Base-by-base conservation (phyloP, 139 green algal genomes). In the Asterochloris sp. region DNA sequence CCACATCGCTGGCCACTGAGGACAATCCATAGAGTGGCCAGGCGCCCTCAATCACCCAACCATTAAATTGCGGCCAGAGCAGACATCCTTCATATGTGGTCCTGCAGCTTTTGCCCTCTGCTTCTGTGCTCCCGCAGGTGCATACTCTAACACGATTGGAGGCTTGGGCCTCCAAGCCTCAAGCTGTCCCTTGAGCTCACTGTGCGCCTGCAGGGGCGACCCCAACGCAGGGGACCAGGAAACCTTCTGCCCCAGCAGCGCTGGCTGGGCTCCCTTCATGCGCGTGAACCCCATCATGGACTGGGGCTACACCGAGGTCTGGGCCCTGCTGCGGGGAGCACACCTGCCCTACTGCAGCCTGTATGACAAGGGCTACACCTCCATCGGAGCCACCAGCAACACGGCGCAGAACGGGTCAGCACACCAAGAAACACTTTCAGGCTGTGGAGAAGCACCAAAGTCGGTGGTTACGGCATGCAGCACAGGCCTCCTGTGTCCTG, bases 181-280 rank as follows among this genome's bases (percentile, higher is more conserved):
- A 6, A 6, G 38, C 38, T 6, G 38, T 54, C 38, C 38, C 38
- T 54, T 6, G 38, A 54, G 38, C 38, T 54, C 4, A 71, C 1
- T 71, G 66, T 24, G 21, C 21, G 21, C 13, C 11, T 28, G 82
- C 86, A 95, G 93, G 62, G 91, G 91, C 17, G 95, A 98, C 86
- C 95, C 95, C 19, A 98, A 98, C 74, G 92, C 92, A 0, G 79
- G 82, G 11, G 91, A 88, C 26, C 94, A 98, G 85, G 92, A 95
- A 26, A 89, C 89, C n/a, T 99, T 98, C 85, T 97, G 92, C 68
- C 95, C 96, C 26, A 94, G 85, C 83, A 92, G 79, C 62, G 78
- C 86, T 0, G 96, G 92, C 78, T 99, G 96, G 96, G 96, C 96
- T 15, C 82, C 94, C 76, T 99, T 99, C 90, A 98, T 99, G 96